These are phyloP conservation scores for Apiospora sp. DNA, from an alignment of 2,329 filamentous ascomycete species.

Conservation along the genomic window DNA sequence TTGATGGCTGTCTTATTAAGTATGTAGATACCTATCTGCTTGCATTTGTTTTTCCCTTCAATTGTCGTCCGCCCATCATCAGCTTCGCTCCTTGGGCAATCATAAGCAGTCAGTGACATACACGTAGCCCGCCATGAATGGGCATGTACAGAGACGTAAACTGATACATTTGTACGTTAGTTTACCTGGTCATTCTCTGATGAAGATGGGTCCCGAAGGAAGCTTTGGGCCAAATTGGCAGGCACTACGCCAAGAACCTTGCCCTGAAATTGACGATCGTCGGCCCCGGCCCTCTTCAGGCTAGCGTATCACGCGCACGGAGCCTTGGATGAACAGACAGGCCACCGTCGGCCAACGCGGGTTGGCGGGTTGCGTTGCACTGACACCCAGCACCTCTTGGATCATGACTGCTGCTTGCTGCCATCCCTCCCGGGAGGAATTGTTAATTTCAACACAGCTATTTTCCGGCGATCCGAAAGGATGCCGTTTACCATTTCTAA, in stretches of 20 bases:
- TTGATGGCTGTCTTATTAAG: neutral
- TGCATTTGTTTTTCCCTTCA: neutral
- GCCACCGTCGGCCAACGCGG: neutral
- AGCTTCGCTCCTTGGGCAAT: neutral
- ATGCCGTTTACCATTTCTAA: neutral
- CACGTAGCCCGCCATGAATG: neutral
- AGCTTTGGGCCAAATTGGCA: conserved; percentile 16
- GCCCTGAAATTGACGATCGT: conserved; percentile 16
- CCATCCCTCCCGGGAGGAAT: neutral
- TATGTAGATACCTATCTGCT: neutral
- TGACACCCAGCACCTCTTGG: neutral
- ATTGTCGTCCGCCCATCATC: neutral
- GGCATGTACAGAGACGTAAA: neutral
- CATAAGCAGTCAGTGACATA: neutral
- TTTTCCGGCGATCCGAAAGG: conserved; percentile 14
- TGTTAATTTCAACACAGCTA: neutral
- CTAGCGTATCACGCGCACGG: conserved; percentile 3
- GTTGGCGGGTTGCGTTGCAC: conserved; percentile 13
- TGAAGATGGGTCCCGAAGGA: neutral
- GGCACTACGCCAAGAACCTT: conserved; percentile 17
- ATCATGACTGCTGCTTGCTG: neutral
- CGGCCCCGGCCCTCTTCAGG: neutral
- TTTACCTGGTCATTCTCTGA: neutral
- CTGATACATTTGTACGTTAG: too few species aligned
- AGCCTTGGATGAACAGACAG: neutral